Base-by-base conservation (phyloP, 1,284 basidiomycete genomes). In the Ganoderma lingzhi region DNA sequence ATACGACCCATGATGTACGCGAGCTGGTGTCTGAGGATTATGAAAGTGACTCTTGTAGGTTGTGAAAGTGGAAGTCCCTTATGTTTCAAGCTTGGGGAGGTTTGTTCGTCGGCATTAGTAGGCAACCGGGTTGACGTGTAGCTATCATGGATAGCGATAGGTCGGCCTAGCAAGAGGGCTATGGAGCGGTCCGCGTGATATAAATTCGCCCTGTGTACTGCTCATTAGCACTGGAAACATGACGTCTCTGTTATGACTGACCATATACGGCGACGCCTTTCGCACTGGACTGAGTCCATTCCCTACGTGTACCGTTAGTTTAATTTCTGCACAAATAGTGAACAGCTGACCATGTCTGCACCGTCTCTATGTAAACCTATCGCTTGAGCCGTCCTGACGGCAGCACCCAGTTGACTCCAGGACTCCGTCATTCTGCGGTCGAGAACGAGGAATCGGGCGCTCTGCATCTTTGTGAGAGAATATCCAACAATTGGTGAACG, bases 341-440 rank as follows among this genome's bases (percentile, higher is more conserved):
- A 41, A 42, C n/a, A n/a, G 53, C 88, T 78, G 75, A 95, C 94
- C 84, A 94, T 90, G 67, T 91, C 92, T n/a, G 91, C 88, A 15
- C 95, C 95, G 79, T 98, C 96, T 66, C 97, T 87, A 80, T 98
- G 96, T 44, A 98, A 82, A 19, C 96, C 97, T 51, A 98, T 90
- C 1, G 96, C 96, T 78, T 98, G 96, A 14, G 96, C 97, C 17
- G 96, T 98, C 65, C 96, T 85, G 23, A 98, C 91, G 51, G 96
- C 96, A 1, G 95, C 96, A 61, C 96, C 96, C 14, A 98, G 85
- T 76, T 97, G 94, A 77, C 94, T 96, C 96, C 97, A 98, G 77
- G 95, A 96, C 82, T 98, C 96, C 5, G 94, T 95, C 74, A 95
- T 94, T 65, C 94, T 89, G 53, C 95, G 88, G 77, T 95, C 93